phyloP scores from a whole-genome alignment of 164 flowering plant species.

The Litsea cubeba region DNA sequence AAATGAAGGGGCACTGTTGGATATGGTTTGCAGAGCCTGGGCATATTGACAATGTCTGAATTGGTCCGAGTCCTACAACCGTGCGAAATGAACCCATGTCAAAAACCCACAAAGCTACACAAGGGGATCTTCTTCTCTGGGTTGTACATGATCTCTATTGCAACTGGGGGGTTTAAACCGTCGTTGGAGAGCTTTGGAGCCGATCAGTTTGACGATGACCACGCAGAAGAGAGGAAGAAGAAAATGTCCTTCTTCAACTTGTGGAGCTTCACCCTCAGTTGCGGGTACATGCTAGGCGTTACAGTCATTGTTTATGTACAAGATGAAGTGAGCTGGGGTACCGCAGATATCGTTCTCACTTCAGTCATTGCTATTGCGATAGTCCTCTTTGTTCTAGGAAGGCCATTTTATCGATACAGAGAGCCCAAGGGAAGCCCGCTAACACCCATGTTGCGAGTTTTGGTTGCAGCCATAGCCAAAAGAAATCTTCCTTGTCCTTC shows the following conservation, averaged over 20 bases:
- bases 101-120: slow-evolving; percentile 43
- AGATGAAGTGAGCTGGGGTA: slow-evolving; percentile 77
- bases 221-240: slow-evolving; percentile 55
- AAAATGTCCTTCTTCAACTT: slow-evolving; percentile 94
- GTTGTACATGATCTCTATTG: slow-evolving; percentile 72
- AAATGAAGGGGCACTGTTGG: not conserved
- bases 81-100: slow-evolving; percentile 34
- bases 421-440: slow-evolving; percentile 68
- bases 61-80: slow-evolving; percentile 50
- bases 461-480: slow-evolving; percentile 68
- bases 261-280: slow-evolving; percentile 78
- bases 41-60: slow-evolving; percentile 57
- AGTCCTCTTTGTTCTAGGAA: slow-evolving; percentile 49
- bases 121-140: slow-evolving; percentile 59
- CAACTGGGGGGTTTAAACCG: slow-evolving; percentile 92
- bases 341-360: slow-evolving; percentile 51
- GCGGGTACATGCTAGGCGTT: slow-evolving; percentile 66
- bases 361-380: slow-evolving; percentile 47
- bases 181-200: slow-evolving; percentile 91
- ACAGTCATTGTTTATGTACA: slow-evolving; percentile 72
- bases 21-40: slow-evolving; percentile 49
- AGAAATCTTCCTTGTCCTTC: slow-evolving; percentile 57
- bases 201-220: slow-evolving; percentile 86
- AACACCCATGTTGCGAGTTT: slow-evolving; percentile 74
- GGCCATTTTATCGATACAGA: slow-evolving; percentile 59